These are phyloP conservation scores for Cardamine chenopodiifolia DNA, from an alignment of 345 rosid species.

Conservation along the genomic window DNA sequence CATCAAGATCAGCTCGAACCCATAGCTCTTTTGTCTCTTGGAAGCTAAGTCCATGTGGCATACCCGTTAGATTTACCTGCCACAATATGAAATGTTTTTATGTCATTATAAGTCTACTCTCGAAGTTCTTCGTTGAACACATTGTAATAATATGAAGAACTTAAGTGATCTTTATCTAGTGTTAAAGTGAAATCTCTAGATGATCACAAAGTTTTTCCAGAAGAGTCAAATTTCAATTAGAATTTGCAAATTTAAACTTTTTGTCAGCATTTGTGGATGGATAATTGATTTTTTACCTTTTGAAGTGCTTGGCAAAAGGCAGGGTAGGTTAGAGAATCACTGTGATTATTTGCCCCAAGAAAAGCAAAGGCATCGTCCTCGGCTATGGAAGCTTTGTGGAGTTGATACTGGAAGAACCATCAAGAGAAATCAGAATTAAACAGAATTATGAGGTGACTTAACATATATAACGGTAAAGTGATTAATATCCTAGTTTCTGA, in stretches of 20 bases:
- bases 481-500: background rate
- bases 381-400: conserved; percentile 58
- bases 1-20: conserved; percentile 60
- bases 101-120: conserved; percentile 4
- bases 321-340: conserved; percentile 56
- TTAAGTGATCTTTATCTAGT: background rate
- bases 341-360: conserved; percentile 55
- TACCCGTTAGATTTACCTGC: conserved; percentile 63
- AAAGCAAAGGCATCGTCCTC: conserved; percentile 64
- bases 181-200: background rate
- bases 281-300: conserved; percentile 48
- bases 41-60: conserved; percentile 63
- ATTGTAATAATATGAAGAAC: background rate
- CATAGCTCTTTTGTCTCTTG: conserved; percentile 66
- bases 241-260: background rate
- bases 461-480: background rate
- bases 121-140: background rate
- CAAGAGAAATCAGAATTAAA: conserved; percentile 12
- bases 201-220: background rate
- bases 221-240: background rate
- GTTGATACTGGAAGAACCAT: conserved; percentile 56
- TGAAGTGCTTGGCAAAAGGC: conserved; percentile 67
- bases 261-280: conserved; percentile 5
- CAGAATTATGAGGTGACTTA: background rate
- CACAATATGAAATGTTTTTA: conserved; percentile 7